phyloP scores from a whole-genome alignment of 2,329 filamentous ascomycete genomes.

The Penicillium sclerotigenum region DNA sequence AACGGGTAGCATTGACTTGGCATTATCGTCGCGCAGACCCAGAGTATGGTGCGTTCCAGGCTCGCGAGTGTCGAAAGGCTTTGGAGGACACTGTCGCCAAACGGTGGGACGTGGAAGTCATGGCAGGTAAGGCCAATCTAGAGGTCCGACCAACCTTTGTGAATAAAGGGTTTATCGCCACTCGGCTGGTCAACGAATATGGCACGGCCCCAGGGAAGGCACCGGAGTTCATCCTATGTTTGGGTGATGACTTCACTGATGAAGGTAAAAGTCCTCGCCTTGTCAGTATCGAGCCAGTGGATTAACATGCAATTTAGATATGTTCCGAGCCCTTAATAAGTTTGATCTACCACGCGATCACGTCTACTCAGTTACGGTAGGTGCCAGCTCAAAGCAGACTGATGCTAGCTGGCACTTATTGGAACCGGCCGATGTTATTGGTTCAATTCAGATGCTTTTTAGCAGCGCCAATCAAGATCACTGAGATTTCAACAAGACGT shows the following conservation, averaged over 20 bases:
- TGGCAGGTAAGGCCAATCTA: conserved; percentile 93
- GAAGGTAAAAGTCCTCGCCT: conserved; percentile 64
- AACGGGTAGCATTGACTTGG: conserved; percentile 93
- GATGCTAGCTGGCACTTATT: conserved; percentile 85
- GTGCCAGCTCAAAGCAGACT: conserved; percentile 87
- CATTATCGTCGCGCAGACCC: conserved; percentile 92
- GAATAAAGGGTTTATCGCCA: conserved; percentile 96
- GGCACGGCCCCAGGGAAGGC: conserved; percentile 53
- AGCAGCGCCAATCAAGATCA: conserved; percentile 38
- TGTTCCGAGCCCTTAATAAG: conserved; percentile 74
- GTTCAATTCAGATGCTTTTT: conserved; percentile 56
- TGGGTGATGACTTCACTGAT: conserved; percentile 95
- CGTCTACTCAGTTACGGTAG: conserved; percentile 88
- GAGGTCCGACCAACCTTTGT: conserved; percentile 96
- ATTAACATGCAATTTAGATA: conserved; percentile 47
- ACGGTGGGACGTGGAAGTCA: conserved; percentile 89
- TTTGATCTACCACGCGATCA: conserved; percentile 59
- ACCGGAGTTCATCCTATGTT: conserved; percentile 82
- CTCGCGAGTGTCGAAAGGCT: conserved; percentile 75
- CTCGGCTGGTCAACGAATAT: conserved; percentile 74
- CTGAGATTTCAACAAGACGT: conserved; percentile 7
- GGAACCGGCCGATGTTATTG: conserved; percentile 84
- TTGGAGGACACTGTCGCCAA: conserved; percentile 73
- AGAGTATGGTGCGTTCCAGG: conserved; percentile 75
- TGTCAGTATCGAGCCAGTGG: neutral